Evolutionary conservation across 2,329 filamentous ascomycete genomes (phyloP).

Genomic region (Trichoderma semiorbis): DNA sequence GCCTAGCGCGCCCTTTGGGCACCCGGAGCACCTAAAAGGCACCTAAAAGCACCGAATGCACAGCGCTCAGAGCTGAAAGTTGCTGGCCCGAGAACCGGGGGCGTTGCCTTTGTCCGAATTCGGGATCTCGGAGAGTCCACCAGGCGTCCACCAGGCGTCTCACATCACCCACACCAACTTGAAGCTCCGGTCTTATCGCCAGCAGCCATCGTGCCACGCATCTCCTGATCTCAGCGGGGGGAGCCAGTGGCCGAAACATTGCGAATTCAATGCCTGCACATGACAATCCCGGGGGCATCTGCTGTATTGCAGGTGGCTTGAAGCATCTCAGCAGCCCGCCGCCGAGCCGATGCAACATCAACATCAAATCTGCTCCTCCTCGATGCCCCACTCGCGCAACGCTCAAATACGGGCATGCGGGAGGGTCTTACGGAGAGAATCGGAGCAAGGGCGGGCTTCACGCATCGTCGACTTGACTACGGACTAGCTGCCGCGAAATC

Average conservation of each 20-base stretch:
- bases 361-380: not conserved
- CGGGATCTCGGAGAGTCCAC: slow-evolving; percentile 11
- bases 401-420: not conserved
- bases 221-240: slow-evolving; percentile 11
- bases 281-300: not conserved
- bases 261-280: not conserved
- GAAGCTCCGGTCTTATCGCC: not conserved
- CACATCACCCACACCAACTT: not conserved
- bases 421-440: slow-evolving; percentile 14
- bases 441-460: slow-evolving; percentile 10
- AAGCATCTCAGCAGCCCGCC: not conserved
- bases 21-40: not conserved
- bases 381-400: not conserved
- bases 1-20: not conserved
- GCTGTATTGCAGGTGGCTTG: not conserved
- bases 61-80: not conserved
- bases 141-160: not conserved
- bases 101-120: slow-evolving; percentile 8
- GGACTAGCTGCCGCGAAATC: not conserved
- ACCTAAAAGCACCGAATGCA: not conserved
- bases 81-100: not conserved
- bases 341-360: not conserved
- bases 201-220: slow-evolving; percentile 2
- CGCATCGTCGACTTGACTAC: not conserved
- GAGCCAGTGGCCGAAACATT: not conserved